These are phyloP conservation scores for Rubroshorea leprosula DNA, from an alignment of 345 rosid species.

Conservation along the genomic window DNA sequence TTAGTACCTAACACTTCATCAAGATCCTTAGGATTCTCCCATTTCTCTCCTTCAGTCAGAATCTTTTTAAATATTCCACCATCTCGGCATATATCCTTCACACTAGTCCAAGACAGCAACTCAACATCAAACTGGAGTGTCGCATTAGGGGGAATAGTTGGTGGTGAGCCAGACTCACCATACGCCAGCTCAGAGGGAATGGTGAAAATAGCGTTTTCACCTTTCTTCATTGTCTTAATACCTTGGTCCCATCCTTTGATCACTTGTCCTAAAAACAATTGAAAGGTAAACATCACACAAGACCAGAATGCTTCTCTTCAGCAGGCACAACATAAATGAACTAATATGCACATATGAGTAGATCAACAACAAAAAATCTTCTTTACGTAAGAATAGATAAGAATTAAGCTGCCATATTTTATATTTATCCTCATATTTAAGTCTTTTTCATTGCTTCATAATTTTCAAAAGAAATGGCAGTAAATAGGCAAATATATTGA, in stretches of 20 bases:
- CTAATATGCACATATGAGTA: neutral
- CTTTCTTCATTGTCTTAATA: slow-evolving; percentile 94
- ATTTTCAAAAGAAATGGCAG: too few relatives aligned
- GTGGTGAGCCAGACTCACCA: slow-evolving; percentile 83
- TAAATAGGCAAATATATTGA: too few relatives aligned
- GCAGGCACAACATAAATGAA: too few relatives aligned
- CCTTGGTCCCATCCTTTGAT: slow-evolving; percentile 98
- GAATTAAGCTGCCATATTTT: too few relatives aligned
- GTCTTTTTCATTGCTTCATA: too few relatives aligned
- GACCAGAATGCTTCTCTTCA: neutral
- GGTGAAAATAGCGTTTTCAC: slow-evolving; percentile 81
- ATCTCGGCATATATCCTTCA: slow-evolving; percentile 80
- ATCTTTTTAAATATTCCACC: slow-evolving; percentile 83
- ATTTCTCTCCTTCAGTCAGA: slow-evolving; percentile 59
- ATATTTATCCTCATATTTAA: too few relatives aligned
- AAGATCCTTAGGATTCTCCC: slow-evolving; percentile 75
- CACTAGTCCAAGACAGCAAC: slow-evolving; percentile 68
- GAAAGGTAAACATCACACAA: neutral
- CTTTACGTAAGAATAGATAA: too few relatives aligned
- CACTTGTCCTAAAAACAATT: slow-evolving; percentile 56
- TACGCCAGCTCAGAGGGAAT: slow-evolving; percentile 82
- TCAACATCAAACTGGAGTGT: slow-evolving; percentile 87
- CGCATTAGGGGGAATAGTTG: slow-evolving; percentile 80
- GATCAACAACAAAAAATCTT: too few relatives aligned
- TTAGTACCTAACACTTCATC: slow-evolving; percentile 74